Base-by-base conservation (phyloP, 129 eudicot species). In the Centrapalus pauciflorus region DNA sequence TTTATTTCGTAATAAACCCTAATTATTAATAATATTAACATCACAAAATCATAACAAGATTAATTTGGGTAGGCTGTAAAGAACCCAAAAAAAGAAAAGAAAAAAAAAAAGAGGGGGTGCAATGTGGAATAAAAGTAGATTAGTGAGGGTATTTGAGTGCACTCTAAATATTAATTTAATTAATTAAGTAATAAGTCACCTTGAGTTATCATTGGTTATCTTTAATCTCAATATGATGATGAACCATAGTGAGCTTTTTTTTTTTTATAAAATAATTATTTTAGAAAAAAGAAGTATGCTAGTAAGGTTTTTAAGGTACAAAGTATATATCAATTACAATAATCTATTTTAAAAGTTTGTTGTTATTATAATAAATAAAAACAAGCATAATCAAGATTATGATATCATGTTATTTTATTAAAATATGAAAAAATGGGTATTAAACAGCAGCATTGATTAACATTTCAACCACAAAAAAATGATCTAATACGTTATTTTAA, bases 141-240 rank as follows among this genome's bases (percentile, higher is more conserved):
- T 55, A 74, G 73, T 74, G 79, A 66, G 45, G 56, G 68, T 74
- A 69, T 70, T 76, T 30, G 76, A 69, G 76, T 76, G 67, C 56
- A 10, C 27, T 51, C 7, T 34, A 40, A 51, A 40, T 38, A 24
- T 60, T 4, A 33, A 25, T 46, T 60, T 43, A 27, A 5, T 41
- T 26, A 9, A 30, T 62, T 40, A 56, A 11, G 35, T 58, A 74
- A 49, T 41, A 58, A 46, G 55, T 34, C 64, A 75, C 77, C 69
- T 54, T 21, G 61, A 76, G 79, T 5, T 62, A 70, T 78, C 72
- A 78, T 73, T 81, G 80, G 66, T 63, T 46, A 35, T 70, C 73
- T 68, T 66, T 75, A 46, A 61, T 66, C 67, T 58, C 62, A 45
- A 65, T 63, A 75, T 76, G 75, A 83, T 79, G 63, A 76, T 60